Conservation (phyloP, 352 stramenopile genomes). For the Stramenopiles sp. region DNA sequence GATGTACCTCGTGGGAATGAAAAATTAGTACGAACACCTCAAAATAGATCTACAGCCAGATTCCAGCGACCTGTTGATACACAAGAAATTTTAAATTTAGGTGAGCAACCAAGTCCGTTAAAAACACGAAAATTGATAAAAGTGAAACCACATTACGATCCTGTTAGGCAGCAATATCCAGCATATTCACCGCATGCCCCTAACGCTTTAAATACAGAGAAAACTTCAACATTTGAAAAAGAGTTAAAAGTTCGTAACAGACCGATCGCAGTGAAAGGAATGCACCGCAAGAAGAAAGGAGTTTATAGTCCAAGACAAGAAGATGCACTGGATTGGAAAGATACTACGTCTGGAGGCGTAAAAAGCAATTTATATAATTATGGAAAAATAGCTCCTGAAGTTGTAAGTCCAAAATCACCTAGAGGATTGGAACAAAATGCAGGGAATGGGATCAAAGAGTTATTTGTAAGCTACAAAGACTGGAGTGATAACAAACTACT, state of each 20-base stretch:
- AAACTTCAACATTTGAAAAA: background rate
- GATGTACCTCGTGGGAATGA: background rate
- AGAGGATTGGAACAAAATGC: background rate
- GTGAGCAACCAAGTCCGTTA: background rate
- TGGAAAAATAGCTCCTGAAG: background rate
- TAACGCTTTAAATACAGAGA: background rate
- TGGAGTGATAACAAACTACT: background rate
- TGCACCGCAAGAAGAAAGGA: background rate
- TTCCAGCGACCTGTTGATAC: background rate
- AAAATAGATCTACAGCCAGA: background rate
- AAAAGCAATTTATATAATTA: background rate
- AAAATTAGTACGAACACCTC: background rate
- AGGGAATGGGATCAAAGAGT: background rate
- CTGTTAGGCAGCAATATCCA: background rate
- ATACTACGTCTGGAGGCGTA: background rate
- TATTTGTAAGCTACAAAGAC: background rate
- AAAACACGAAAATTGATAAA: background rate
- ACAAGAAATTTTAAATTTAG: background rate
- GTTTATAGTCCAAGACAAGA: background rate
- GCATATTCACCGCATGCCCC: background rate
- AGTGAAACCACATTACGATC: background rate
- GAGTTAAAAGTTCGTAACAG: background rate
- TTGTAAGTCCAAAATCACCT: background rate
- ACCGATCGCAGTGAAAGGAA: background rate
- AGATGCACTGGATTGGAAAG: background rate